phyloP scores from a whole-genome alignment of 2,329 filamentous ascomycete species.

The Pseudocercospora vitis region DNA sequence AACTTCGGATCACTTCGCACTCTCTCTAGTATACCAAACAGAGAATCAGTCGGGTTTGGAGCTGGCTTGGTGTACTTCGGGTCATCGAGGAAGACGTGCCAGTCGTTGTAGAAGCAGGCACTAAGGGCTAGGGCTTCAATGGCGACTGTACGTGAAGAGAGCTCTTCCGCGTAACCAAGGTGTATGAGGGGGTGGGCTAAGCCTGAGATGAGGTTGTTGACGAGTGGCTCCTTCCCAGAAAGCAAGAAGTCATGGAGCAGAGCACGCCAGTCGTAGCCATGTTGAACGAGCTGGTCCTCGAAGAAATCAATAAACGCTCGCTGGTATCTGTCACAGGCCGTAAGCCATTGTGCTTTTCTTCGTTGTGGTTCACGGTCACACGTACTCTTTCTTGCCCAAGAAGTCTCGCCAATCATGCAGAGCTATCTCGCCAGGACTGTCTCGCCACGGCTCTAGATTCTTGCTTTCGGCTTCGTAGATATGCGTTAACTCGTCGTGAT shows the following conservation, averaged over 20 bases:
- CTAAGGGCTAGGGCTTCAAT: slow-evolving; percentile 82
- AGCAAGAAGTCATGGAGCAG: slow-evolving; percentile 77
- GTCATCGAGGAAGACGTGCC: slow-evolving; percentile 68
- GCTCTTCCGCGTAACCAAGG: slow-evolving; percentile 87
- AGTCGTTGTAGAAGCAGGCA: slow-evolving; percentile 57
- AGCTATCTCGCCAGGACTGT: slow-evolving; percentile 81
- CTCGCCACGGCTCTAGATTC: slow-evolving; percentile 73
- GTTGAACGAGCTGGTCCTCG: slow-evolving; percentile 78
- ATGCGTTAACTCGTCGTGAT: slow-evolving; percentile 68
- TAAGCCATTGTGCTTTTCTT: slow-evolving; percentile 8
- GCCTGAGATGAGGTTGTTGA: slow-evolving; percentile 76
- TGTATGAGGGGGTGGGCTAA: slow-evolving; percentile 92
- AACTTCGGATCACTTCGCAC: slow-evolving; percentile 70
- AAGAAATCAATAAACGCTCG: slow-evolving; percentile 93
- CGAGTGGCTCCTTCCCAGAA: slow-evolving; percentile 69
- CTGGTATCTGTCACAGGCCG: slow-evolving; percentile 62
- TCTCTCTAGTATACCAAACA: slow-evolving; percentile 69
- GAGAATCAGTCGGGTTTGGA: slow-evolving; percentile 59
- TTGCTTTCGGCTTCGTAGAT: slow-evolving; percentile 78
- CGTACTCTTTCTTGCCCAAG: slow-evolving; percentile 68
- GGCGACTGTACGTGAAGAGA: slow-evolving; percentile 78
- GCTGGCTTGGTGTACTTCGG: slow-evolving; percentile 67
- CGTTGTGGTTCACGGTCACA: slow-evolving; percentile 11
- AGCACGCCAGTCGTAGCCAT: slow-evolving; percentile 80
- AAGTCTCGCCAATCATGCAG: slow-evolving; percentile 84